Evolutionary conservation across 441 rosid species (phyloP).

Genomic region (Sinapis alba): DNA sequence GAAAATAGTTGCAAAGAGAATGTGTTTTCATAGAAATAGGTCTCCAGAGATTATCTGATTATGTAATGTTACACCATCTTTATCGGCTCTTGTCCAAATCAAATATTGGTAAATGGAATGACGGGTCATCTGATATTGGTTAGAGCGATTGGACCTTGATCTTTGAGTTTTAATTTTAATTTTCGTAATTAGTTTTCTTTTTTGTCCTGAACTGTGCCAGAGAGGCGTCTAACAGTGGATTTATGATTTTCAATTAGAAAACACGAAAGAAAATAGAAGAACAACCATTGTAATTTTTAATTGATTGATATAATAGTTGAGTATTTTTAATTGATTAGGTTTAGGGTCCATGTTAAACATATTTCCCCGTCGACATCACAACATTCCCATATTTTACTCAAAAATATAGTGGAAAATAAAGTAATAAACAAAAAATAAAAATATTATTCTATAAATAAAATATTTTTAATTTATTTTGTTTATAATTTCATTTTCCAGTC

Average conservation of each 20-base stretch:
- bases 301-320: background rate
- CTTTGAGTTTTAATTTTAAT: background rate
- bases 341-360: slow-evolving; percentile 55
- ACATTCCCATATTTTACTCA: no score
- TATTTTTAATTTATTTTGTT: no score
- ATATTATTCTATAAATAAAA: no score
- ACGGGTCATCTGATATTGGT: slow-evolving; percentile 28
- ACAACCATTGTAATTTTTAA: background rate
- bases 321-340: background rate
- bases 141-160: slow-evolving; percentile 29
- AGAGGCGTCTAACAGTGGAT: slow-evolving; percentile 13
- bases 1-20: background rate
- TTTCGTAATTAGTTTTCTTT: background rate
- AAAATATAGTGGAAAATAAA: no score
- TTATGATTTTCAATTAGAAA: background rate
- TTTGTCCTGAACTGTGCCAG: background rate
- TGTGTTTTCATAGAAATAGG: slow-evolving; percentile 18
- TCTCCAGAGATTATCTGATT: slow-evolving; percentile 8
- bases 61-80: slow-evolving; percentile 2
- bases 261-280: background rate
- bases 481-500: no score
- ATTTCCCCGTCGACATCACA: slow-evolving; percentile 44
- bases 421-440: no score
- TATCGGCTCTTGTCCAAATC: slow-evolving; percentile 29
- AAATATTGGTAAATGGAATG: slow-evolving; percentile 36